These are phyloP conservation scores for Sporisorium exsertum DNA, from an alignment of 1,284 basidiomycete species.

Conservation along the genomic window DNA sequence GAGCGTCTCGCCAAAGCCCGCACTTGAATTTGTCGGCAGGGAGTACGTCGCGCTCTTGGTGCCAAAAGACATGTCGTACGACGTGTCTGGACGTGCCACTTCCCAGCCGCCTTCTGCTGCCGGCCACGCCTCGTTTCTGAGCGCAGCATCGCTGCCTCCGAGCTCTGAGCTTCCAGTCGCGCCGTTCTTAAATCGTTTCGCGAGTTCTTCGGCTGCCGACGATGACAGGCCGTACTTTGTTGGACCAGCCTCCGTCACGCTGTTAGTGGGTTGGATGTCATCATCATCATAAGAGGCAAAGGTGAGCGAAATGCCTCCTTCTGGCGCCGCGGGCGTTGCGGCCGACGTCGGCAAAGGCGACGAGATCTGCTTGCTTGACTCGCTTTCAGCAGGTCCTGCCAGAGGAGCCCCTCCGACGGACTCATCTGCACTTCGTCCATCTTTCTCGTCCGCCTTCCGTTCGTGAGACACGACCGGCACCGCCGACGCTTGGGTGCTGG, in stretches of 20 bases:
- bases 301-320: slow-evolving; percentile 49
- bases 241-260: not conserved
- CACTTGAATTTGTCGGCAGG: slow-evolving; percentile 16
- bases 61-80: slow-evolving; percentile 32
- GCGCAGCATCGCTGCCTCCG: not conserved
- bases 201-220: slow-evolving; percentile 33
- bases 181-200: slow-evolving; percentile 25
- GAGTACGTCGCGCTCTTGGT: slow-evolving; percentile 31
- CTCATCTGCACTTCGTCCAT: not conserved
- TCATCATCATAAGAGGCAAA: slow-evolving; percentile 55
- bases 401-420: not conserved
- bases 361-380: not conserved
- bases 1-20: slow-evolving; percentile 14
- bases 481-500: not conserved
- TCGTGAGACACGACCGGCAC: not conserved
- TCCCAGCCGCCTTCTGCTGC: slow-evolving; percentile 25
- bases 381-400: not conserved
- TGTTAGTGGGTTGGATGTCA: slow-evolving; percentile 24
- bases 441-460: not conserved
- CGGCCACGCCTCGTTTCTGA: slow-evolving; percentile 18
- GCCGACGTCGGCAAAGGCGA: not conserved
- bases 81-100: slow-evolving; percentile 24
- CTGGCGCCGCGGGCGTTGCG: not conserved
- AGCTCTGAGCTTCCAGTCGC: not conserved
- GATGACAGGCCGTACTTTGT: slow-evolving; percentile 25